These are phyloP conservation scores for Irpex sp. DNA, from an alignment of 1,284 basidiomycete genomes.

Conservation along the genomic window DNA sequence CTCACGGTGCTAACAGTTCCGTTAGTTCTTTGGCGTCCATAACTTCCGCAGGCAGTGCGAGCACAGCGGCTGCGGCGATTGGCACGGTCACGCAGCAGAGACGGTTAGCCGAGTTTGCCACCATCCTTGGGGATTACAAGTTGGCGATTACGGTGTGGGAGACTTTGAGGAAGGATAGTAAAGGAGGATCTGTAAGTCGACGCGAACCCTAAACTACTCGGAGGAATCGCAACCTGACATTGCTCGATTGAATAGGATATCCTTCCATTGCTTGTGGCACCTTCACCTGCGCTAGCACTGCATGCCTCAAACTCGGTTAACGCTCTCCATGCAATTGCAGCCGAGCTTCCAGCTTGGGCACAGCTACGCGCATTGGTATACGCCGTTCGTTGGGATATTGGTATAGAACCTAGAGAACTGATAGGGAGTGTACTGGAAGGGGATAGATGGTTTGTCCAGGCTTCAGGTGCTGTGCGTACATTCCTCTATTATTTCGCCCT, in stretches of 20 bases:
- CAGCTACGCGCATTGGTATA: constrained; percentile 59
- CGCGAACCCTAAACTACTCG: not conserved
- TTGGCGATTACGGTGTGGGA: constrained; percentile 87
- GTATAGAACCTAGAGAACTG: constrained; percentile 55
- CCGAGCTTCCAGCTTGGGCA: constrained; percentile 51
- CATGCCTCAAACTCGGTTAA: constrained; percentile 59
- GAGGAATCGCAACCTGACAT: not conserved
- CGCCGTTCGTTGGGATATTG: constrained; percentile 70
- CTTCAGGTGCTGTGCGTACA: constrained; percentile 64
- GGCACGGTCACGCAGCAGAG: constrained; percentile 55
- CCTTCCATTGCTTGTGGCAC: constrained; percentile 61
- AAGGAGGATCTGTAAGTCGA: constrained; percentile 63
- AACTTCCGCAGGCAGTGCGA: constrained; percentile 26
- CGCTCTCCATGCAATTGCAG: constrained; percentile 26
- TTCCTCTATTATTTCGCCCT: constrained; percentile 1
- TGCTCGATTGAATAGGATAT: constrained; percentile 48
- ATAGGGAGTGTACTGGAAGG: constrained; percentile 54
- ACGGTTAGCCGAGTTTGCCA: constrained; percentile 93
- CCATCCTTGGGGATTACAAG: constrained; percentile 86
- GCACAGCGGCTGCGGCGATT: constrained; percentile 15
- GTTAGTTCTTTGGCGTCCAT: constrained; percentile 29
- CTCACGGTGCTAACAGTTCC: constrained; percentile 30
- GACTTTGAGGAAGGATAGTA: constrained; percentile 71
- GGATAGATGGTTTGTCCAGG: constrained; percentile 77
- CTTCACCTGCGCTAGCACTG: constrained; percentile 52